These are phyloP conservation scores for Boechera stricta DNA, from an alignment of 345 rosid genomes.

Conservation along the genomic window DNA sequence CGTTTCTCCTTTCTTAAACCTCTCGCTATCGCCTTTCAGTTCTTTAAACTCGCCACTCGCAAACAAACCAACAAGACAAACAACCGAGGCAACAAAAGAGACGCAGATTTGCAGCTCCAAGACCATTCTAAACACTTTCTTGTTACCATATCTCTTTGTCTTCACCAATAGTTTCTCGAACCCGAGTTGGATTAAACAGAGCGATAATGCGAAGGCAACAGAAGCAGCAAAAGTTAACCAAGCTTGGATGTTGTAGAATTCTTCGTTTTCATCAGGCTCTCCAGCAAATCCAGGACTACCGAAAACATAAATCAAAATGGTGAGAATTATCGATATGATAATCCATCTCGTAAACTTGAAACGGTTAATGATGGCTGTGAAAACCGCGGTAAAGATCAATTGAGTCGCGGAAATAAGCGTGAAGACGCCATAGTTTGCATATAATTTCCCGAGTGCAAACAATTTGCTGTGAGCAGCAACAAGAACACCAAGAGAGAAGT, in stretches of 20 bases:
- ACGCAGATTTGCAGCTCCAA: conserved; percentile 17
- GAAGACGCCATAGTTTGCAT: conserved; percentile 2
- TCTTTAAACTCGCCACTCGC: conserved; percentile 2
- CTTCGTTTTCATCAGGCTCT: not conserved
- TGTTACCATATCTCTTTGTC: conserved; percentile 19
- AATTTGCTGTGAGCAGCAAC: conserved; percentile 27
- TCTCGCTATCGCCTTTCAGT: not conserved
- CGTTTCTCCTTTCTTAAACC: conserved; percentile 3
- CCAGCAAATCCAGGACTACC: conserved; percentile 4
- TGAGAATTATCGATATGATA: not conserved
- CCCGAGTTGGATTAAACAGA: conserved; percentile 2
- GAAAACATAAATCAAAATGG: not conserved
- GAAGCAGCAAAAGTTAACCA: conserved; percentile 21
- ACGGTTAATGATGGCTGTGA: not conserved
- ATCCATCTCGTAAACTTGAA: conserved; percentile 20
- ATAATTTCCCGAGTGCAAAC: conserved; percentile 16
- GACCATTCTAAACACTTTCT: conserved; percentile 20
- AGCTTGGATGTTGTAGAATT: conserved; percentile 4
- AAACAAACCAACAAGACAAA: conserved; percentile 18
- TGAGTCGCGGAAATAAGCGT: not conserved
- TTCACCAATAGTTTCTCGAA: conserved; percentile 9
- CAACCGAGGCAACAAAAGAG: not conserved
- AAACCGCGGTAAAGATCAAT: not conserved
- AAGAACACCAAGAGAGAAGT: conserved; percentile 13
- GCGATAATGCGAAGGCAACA: conserved; percentile 4